Base-by-base conservation (phyloP, 495 filamentous ascomycete species). In the Aspergillus sparsus region DNA sequence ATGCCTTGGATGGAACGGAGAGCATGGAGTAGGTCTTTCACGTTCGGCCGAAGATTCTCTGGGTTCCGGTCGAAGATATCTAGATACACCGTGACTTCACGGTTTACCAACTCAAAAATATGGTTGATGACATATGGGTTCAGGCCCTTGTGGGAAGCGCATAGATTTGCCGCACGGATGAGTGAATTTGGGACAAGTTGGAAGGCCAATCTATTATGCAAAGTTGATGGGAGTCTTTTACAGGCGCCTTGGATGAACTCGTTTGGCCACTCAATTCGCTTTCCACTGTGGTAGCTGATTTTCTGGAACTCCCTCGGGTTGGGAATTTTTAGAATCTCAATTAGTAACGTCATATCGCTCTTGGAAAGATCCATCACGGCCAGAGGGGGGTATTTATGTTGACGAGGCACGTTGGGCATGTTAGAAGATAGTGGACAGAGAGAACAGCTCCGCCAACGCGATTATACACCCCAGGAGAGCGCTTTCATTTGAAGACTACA, bases 21-120 rank as follows among this genome's bases (percentile, higher is more conserved):
- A 10, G 51, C 50, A 1, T 13, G 12, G 13, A 77, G 11, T 2
- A 71, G 49, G 0, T 52, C 13, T 1, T 41, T 16, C 36, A 70
- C 51, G 0, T 68, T 50, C 0, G 54, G 36, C 5, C 21, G 34
- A 9, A 71, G 16, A 3, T 62, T 39, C 0, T 67, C 45, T 5
- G 64, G 64, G 56, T 66, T 71, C 49, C 53, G 18, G 3, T 70
- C 60, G 12, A 77, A 55, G n/a, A 61, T 53, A 11, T 45, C 58
- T n/a, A 77, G 47, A 7, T 70, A 65, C 4, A n/a, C 34, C 5
- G 67, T 69, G 33, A 77, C 68, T 35, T 77, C 76, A 11, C 50
- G 31, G 46, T 68, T 52, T 0, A 77, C 47, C 1, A 75, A 64
- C 0, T 13, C 9, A 6, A 73, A 59, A 0, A 71, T 44, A 35